A percentile compares a stretch with the other conserved stretches of the same genome.
These are phyloP conservation scores for Plasmodium gonderi DNA, from an alignment of 169 alveolate genomes.

Conservation along the genomic window DNA sequence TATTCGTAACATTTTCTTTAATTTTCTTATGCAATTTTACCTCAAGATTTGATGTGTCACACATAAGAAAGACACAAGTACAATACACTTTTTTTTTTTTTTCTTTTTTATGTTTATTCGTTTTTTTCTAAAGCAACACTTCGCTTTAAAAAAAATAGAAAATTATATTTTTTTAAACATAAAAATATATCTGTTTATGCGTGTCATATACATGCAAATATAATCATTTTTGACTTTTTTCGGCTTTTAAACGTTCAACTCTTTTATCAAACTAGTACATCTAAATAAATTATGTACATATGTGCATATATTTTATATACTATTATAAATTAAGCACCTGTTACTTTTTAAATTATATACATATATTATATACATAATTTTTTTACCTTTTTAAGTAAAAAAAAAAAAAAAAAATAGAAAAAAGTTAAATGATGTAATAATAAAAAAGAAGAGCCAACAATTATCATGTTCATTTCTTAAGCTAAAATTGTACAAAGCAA, in stretches of 20 bases:
- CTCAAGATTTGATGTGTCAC: background rate
- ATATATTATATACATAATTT: background rate
- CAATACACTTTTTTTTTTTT: background rate
- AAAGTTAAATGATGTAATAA: background rate
- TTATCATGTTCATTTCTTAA: background rate
- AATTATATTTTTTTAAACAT: background rate
- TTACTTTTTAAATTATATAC: background rate
- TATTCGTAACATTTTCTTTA: background rate
- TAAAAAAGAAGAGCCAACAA: background rate
- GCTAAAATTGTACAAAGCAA: background rate
- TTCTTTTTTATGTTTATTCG: background rate
- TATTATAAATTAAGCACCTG: background rate
- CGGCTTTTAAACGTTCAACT: background rate
- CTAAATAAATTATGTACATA: background rate
- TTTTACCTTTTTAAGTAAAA: background rate
- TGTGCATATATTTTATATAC: too few species aligned
- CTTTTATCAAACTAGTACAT: background rate
- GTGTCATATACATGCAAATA: background rate
- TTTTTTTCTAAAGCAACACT: background rate
- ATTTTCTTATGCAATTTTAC: background rate
- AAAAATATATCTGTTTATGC: background rate
- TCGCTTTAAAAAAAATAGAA: background rate
- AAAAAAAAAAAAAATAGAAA: background rate
- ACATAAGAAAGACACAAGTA: background rate
- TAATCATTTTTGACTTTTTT: background rate